These are phyloP conservation scores for Fusarium xylarioides DNA, from an alignment of 2,329 filamentous ascomycete genomes.

Conservation along the genomic window DNA sequence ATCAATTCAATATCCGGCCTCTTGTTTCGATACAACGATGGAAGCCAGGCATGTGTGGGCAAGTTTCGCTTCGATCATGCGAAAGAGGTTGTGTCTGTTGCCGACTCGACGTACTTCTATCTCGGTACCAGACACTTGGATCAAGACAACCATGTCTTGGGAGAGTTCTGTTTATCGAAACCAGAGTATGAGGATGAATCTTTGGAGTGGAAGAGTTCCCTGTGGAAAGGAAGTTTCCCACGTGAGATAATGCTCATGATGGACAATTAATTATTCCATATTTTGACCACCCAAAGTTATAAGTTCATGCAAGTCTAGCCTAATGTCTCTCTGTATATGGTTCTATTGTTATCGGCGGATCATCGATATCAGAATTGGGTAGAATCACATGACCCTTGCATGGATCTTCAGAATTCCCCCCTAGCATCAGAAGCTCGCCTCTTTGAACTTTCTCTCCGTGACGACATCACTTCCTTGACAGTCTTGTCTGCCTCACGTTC, in stretches of 20 bases:
- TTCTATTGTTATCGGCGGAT: not conserved
- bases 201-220: not conserved
- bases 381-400: not conserved
- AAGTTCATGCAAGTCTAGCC: not conserved
- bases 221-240: not conserved
- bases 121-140: not conserved
- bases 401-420: not conserved
- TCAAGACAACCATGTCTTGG: not conserved
- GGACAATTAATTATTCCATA: not conserved
- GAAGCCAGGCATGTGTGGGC: constrained; percentile 1
- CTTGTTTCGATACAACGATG: not conserved
- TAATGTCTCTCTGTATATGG: not conserved
- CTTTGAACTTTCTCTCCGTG: not conserved
- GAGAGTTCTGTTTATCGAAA: not conserved
- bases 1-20: not conserved
- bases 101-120: not conserved
- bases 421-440: not conserved
- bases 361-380: not conserved
- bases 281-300: not conserved
- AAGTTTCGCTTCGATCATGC: constrained; percentile 4
- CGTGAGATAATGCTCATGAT: not conserved
- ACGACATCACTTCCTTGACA: not conserved
- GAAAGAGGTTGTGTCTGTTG: not conserved
- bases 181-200: not conserved
- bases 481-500: not conserved